Evolutionary conservation across 2,329 filamentous ascomycete genomes (phyloP), one percentile per base, ranked within the genome.

Genomic region (Fusarium torreyae): DNA sequence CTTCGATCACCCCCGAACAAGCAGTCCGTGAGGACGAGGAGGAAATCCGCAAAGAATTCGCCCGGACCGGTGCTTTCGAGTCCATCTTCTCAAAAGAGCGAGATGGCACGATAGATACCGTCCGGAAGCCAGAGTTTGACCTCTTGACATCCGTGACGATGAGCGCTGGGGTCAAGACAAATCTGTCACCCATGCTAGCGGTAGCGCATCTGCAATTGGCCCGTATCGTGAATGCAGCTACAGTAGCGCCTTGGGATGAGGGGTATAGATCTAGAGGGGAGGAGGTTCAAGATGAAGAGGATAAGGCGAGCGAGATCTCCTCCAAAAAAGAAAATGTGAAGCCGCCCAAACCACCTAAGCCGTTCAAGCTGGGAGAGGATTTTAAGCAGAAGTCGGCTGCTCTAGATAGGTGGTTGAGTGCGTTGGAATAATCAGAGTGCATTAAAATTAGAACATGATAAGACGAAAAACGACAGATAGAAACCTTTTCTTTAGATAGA

Each of bases 201-300:
- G 62, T 65, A 11, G 62, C 45, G 3, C 62, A 65, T 17, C 6
- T 65, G 24, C 45, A 65, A n/a, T n/a, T 65, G 18, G 62, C 62
- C 1, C 62, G 59, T 20, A 65, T 65, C 17, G 62, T 65, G 0
- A 36, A 31, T 2, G 60, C 53, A 0, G 62, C 62, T 3, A 46
- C 58, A 15, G 62, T 65, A 7, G 62, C 62, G 4, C 62, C 62
- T 1, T 65, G 62, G 62, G 62, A 65, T 15, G 62, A 65, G 9
- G 62, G 62, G 2, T 42, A 65, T 13, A 65, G 40, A 8, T 65
- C 58, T 5, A 65, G 60, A 7, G 59, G 52, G 17, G 51, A 31
- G 1, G 62, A 59, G 26, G 60, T 24, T 14, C 11, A 24, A 10
- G 28, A 42, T 10, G 20, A 15, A 5, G 18, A 42, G 13, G 40